phyloP scores from a whole-genome alignment of 2,329 filamentous ascomycete genomes.

The Sporothrix brasiliensis region DNA sequence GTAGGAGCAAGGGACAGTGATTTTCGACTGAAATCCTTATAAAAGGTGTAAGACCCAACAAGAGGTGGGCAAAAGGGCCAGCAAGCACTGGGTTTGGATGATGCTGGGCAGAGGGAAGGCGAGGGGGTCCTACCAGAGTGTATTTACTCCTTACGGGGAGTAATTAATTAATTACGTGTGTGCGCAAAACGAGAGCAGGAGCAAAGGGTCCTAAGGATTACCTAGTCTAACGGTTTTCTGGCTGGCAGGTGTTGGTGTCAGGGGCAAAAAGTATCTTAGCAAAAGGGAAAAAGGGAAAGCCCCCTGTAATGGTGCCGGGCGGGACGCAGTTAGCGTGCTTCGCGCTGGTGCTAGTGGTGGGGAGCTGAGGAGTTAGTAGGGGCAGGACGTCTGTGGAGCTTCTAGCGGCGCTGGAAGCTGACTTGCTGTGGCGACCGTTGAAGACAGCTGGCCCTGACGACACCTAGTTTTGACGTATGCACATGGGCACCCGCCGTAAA shows the following conservation, averaged over 20 bases:
- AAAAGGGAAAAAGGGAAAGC: neutral
- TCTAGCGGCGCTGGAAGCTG: constrained; percentile 27
- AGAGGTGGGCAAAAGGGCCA: neutral
- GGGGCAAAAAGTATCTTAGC: constrained; percentile 7
- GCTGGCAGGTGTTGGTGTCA: constrained; percentile 22
- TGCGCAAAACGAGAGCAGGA: constrained; percentile 9
- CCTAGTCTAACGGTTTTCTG: neutral
- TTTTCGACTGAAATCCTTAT: constrained; percentile 20
- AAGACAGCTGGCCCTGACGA: constrained; percentile 26
- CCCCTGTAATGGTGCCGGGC: constrained; percentile 23
- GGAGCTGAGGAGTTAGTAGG: constrained; percentile 16
- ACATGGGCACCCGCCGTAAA: neutral
- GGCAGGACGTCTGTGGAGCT: constrained; percentile 25
- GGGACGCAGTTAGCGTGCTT: constrained; percentile 32
- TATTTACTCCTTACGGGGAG: neutral
- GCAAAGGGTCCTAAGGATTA: neutral
- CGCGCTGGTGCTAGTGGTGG: constrained; percentile 24
- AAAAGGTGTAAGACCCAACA: constrained; percentile 10
- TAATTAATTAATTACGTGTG: neutral
- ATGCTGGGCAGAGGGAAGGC: constrained; percentile 4
- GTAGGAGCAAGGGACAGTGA: constrained; percentile 19
- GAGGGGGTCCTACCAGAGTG: neutral
- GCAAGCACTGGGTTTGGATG: neutral
- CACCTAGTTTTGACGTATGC: constrained; percentile 1
- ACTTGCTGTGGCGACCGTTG: constrained; percentile 21